Percentiles rank a stretch among this genome's conserved stretches.
Evolutionary conservation across 1,284 basidiomycete genomes (phyloP).

Genomic region (Ustilago crameri): DNA sequence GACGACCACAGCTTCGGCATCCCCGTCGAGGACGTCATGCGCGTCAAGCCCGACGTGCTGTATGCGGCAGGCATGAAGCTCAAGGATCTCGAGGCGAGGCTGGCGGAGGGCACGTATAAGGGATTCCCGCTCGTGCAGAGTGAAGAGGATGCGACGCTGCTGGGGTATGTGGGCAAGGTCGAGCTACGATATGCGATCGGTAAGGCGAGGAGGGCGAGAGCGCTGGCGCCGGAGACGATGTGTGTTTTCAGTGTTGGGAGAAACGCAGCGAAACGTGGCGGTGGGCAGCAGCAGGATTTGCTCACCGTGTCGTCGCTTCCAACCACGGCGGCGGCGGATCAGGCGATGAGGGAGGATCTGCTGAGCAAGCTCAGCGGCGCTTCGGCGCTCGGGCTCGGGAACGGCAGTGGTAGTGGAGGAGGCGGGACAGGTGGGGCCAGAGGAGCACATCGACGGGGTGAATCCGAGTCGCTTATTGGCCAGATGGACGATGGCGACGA

Average conservation of each 20-base stretch:
- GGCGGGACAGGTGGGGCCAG: not conserved
- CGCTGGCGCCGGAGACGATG: slow-evolving; percentile 38
- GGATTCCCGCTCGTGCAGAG: slow-evolving; percentile 87
- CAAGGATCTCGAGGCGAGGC: slow-evolving; percentile 73
- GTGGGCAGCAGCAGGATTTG: slow-evolving; percentile 30
- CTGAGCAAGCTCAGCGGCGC: slow-evolving; percentile 33
- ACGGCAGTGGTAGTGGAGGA: slow-evolving; percentile 1
- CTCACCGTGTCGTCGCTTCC: slow-evolving; percentile 26
- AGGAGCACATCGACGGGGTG: slow-evolving; percentile 12
- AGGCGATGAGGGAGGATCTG: slow-evolving; percentile 32
- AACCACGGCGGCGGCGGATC: slow-evolving; percentile 39
- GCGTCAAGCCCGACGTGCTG: slow-evolving; percentile 79
- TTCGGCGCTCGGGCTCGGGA: slow-evolving; percentile 13
- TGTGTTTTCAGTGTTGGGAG: slow-evolving; percentile 58
- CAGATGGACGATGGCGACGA: slow-evolving; percentile 17
- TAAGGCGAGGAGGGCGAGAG: slow-evolving; percentile 67
- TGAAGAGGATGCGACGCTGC: slow-evolving; percentile 73
- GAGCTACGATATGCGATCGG: slow-evolving; percentile 88
- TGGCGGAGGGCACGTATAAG: slow-evolving; percentile 73
- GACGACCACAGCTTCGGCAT: slow-evolving; percentile 86
- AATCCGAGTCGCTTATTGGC: slow-evolving; percentile 40
- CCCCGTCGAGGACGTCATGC: slow-evolving; percentile 90
- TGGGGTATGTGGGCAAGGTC: slow-evolving; percentile 88
- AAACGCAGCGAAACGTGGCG: slow-evolving; percentile 6
- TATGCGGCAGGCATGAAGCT: slow-evolving; percentile 81